Evolutionary conservation across 2,329 filamentous ascomycete species (phyloP).

Genomic region (Alternaria panax): DNA sequence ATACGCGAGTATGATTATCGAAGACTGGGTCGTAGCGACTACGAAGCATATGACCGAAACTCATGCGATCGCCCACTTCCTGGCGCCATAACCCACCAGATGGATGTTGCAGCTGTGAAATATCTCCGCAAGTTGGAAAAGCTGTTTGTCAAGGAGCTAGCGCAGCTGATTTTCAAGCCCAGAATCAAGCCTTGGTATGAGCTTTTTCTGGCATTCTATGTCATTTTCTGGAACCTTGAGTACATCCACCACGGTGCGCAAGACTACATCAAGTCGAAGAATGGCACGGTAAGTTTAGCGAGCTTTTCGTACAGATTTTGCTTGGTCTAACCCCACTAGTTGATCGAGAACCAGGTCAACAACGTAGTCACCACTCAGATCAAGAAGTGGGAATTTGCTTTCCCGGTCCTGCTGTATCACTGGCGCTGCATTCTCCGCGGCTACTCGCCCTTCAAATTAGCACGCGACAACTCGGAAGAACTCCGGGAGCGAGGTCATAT

Average conservation of each 20-base stretch:
- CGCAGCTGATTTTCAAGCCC: constrained; percentile 40
- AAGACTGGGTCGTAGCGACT: constrained; percentile 39
- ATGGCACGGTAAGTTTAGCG: constrained; percentile 42
- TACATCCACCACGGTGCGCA: constrained; percentile 46
- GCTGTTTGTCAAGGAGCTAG: constrained; percentile 39
- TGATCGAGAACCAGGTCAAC: constrained; percentile 42
- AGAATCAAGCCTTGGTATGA: constrained; percentile 50
- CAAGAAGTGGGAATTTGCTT: constrained; percentile 46
- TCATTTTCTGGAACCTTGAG: constrained; percentile 48
- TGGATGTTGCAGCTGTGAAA: constrained; percentile 48
- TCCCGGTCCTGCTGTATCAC: constrained; percentile 41
- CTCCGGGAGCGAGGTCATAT: constrained; percentile 39
- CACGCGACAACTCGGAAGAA: constrained; percentile 46
- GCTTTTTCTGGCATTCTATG: constrained; percentile 45
- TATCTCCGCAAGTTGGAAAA: constrained; percentile 42
- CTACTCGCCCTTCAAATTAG: constrained; percentile 44
- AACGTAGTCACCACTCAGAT: constrained; percentile 45
- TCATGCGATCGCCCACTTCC: constrained; percentile 44
- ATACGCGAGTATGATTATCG: constrained; percentile 44
- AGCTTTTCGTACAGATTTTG: background rate
- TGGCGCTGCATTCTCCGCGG: constrained; percentile 44
- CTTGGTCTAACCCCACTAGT: constrained; percentile 30
- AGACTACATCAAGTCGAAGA: constrained; percentile 46
- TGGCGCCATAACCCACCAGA: constrained; percentile 46
- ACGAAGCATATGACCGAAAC: constrained; percentile 48